Base-by-base conservation (phyloP, 192 early-diverging fungal genomes). In the Allomyces javanicus region DNA sequence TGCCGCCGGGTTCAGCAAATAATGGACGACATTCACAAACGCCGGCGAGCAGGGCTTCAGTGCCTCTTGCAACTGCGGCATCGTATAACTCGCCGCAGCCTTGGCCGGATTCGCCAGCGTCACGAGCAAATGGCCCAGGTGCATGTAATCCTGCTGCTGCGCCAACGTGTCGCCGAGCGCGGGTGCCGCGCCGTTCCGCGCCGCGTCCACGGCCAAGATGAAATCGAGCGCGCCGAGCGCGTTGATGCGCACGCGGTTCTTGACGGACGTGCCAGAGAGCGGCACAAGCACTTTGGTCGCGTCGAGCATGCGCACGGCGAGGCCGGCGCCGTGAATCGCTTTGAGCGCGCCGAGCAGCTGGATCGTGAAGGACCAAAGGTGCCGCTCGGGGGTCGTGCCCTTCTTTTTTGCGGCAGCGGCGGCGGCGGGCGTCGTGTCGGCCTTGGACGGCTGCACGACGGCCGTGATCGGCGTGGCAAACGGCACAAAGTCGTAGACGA, bases 141-240 rank as follows among this genome's bases (percentile, higher is more conserved):
- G 76, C 63, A 90, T 71, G 33, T 91, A 75, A 67, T 93, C 91
- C 50, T 92, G 88, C 79, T 93, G 91, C 78, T 93, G 71, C 45
- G 50, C 50, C 4, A 40, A 9, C 5, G 33, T 40, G 33, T 40
- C 33, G 33, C 33, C 33, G 25, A n/a, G 10, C 27, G 12, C 64
- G 4, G 23, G 50, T 0, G 50, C 50, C 50, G 17, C 50, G 17
- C 17, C 17, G 50, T 58, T 58, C 9, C 50, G 12, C 14, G 50
- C 50, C 50, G 50, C 50, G 50, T 14, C 50, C 7, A n/a, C 50
- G 50, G 50, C 50, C 50, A 58, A 14, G 17, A 58, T 21, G 50
- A 58, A 58, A 58, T 58, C 50, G 50, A n/a, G 17, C 17, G 21
- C 21, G 17, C 50, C 50, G 17, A 58, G 17, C 12, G 17, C 50